Percentiles rank a stretch among this genome's conserved stretches.
phyloP scores from a whole-genome alignment of 768 basidiomycete genomes.

The Tylopilus rubrobrunneus region DNA sequence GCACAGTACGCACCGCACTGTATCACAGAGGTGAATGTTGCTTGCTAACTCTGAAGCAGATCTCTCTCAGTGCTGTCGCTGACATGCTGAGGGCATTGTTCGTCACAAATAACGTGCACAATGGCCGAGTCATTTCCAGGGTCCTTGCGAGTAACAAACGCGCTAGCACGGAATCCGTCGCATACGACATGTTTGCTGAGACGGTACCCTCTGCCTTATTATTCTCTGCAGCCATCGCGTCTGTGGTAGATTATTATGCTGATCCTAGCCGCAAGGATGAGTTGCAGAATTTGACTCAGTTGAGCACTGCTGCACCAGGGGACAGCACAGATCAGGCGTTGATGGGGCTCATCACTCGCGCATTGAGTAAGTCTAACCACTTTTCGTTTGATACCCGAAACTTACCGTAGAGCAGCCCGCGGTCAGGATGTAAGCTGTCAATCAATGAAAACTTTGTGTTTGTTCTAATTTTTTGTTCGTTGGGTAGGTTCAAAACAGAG shows the following conservation, averaged over 20 bases:
- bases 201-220: slow-evolving; percentile 51
- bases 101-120: slow-evolving; percentile 21
- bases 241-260: slow-evolving; percentile 60
- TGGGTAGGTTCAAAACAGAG: slow-evolving; percentile 38
- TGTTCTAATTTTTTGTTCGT: slow-evolving; percentile 30
- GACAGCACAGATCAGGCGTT: slow-evolving; percentile 28
- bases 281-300: slow-evolving; percentile 34
- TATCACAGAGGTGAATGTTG: neutral
- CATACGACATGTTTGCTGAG: slow-evolving; percentile 49
- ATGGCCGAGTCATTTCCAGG: slow-evolving; percentile 18
- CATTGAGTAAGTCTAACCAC: slow-evolving; percentile 38
- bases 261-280: slow-evolving; percentile 33
- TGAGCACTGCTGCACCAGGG: slow-evolving; percentile 27
- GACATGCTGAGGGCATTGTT: slow-evolving; percentile 20
- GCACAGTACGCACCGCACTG: slow-evolving; percentile 16
- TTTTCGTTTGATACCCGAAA: slow-evolving; percentile 13
- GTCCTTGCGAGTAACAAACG: slow-evolving; percentile 7
- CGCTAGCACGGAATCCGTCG: slow-evolving; percentile 33
- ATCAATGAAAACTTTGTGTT: neutral
- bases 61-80: slow-evolving; percentile 19
- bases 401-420: slow-evolving; percentile 34
- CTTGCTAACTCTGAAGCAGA: neutral
- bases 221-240: slow-evolving; percentile 53
- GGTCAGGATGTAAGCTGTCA: slow-evolving; percentile 27
- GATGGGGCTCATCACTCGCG: slow-evolving; percentile 44